Evolutionary conservation across 2,329 filamentous ascomycete species (phyloP).

Genomic region (Diaporthe citriasiana): DNA sequence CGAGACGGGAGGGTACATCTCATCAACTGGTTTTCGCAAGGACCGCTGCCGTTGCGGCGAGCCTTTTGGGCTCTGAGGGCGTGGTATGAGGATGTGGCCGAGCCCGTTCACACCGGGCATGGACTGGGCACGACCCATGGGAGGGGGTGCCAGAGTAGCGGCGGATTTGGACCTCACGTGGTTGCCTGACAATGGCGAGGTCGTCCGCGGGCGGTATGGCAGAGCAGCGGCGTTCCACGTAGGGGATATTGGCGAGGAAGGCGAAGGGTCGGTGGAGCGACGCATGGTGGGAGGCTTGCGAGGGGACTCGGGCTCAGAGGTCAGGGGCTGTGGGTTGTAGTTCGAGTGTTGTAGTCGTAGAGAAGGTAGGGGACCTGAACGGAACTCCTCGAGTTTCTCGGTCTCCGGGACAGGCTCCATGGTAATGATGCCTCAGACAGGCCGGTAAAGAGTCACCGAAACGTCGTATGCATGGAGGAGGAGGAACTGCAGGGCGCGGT

Average conservation of each 20-base stretch:
- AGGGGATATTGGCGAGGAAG: conserved; percentile 66
- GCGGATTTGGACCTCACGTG: conserved; percentile 72
- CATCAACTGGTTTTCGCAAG: conserved; percentile 71
- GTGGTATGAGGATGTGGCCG: conserved; percentile 70
- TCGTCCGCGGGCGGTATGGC: conserved; percentile 73
- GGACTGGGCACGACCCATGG: conserved; percentile 75
- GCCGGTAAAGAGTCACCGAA: conserved; percentile 30
- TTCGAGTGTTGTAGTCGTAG: conserved; percentile 61
- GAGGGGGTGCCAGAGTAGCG: conserved; percentile 65
- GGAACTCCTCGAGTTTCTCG: conserved; percentile 77
- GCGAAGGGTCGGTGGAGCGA: conserved; percentile 70
- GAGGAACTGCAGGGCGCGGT: conserved; percentile 5
- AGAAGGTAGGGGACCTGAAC: conserved; percentile 68
- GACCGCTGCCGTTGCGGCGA: conserved; percentile 67
- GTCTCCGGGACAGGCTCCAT: conserved; percentile 80
- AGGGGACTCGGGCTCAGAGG: conserved; percentile 58
- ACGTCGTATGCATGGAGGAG: conserved; percentile 18
- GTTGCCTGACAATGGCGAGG: conserved; percentile 70
- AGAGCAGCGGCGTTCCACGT: conserved; percentile 63
- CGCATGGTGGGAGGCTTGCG: conserved; percentile 68
- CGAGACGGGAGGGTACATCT: conserved; percentile 70
- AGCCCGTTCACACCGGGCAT: conserved; percentile 73
- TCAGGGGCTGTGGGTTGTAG: conserved; percentile 52
- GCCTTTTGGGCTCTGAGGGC: conserved; percentile 67
- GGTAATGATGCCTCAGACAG: conserved; percentile 45